Percentiles rank a stretch among this genome's conserved stretches.
phyloP scores from a whole-genome alignment of 441 rosid species.

The Populus hybrid region DNA sequence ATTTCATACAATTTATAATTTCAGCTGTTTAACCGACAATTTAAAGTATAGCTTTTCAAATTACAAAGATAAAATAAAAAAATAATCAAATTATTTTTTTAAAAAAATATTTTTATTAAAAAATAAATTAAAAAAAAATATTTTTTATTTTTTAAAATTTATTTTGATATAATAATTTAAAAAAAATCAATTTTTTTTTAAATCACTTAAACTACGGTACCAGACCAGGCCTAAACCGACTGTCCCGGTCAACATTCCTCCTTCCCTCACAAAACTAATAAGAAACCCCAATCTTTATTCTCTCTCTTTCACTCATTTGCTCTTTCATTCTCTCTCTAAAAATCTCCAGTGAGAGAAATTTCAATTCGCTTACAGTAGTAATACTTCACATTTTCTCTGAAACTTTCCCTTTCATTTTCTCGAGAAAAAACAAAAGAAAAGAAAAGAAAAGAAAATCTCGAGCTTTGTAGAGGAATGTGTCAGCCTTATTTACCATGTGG shows the following conservation, averaged over 20 bases:
- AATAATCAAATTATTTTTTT: too few species aligned
- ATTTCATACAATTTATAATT: too few species aligned
- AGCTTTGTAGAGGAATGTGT: constrained; percentile 26
- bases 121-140: too few species aligned
- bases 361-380: not conserved
- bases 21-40: too few species aligned
- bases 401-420: constrained; percentile 28
- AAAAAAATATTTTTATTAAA: too few species aligned
- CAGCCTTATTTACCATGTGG: too few species aligned
- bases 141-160: too few species aligned
- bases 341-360: not conserved
- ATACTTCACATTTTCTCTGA: constrained; percentile 23
- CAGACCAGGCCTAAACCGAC: constrained; percentile 2
- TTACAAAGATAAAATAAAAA: too few species aligned
- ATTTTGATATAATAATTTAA: too few species aligned
- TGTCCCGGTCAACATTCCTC: constrained; percentile 7
- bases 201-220: too few species aligned
- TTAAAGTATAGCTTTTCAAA: too few species aligned
- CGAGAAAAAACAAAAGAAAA: constrained; percentile 17
- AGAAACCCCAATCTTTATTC: constrained; percentile 18
- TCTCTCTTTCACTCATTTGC: not conserved
- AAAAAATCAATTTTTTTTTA: too few species aligned
- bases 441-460: constrained; percentile 8
- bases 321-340: not conserved
- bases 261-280: not conserved